Conservation (phyloP, 1,139 yeast species). For the Pichia sp. region DNA sequence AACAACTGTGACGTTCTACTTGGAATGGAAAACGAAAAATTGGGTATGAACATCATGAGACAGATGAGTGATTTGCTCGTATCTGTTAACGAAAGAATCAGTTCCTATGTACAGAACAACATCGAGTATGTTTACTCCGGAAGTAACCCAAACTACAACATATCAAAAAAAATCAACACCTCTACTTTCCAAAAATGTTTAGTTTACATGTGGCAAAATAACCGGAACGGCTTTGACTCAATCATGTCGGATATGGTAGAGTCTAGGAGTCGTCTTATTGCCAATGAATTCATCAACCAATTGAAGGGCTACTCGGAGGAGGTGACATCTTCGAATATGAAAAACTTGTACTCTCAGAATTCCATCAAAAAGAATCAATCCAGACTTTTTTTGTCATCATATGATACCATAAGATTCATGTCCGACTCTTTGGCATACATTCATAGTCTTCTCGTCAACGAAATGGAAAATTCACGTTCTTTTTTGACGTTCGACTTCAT, state of each 20-base stretch:
- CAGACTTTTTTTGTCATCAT: constrained; percentile 54
- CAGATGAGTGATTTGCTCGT: constrained; percentile 52
- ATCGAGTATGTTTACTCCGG: constrained; percentile 26
- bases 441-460: constrained; percentile 86
- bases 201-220: constrained; percentile 28
- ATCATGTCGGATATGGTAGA: constrained; percentile 56
- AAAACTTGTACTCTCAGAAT: neutral
- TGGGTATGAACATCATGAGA: constrained; percentile 68
- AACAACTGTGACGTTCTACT: constrained; percentile 66
- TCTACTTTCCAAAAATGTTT: constrained; percentile 29
- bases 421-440: constrained; percentile 90
- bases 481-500: constrained; percentile 41
- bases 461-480: constrained; percentile 66
- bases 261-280: constrained; percentile 51
- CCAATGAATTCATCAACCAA: constrained; percentile 59
- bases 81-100: constrained; percentile 50
- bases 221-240: constrained; percentile 42
- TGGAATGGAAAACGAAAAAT: constrained; percentile 62
- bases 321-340: constrained; percentile 9
- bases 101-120: constrained; percentile 33
- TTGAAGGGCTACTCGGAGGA: constrained; percentile 37
- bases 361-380: neutral
- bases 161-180: constrained; percentile 5
- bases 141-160: constrained; percentile 18
- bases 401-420: constrained; percentile 76